Evolutionary conservation across 106 monocot species (phyloP).

Genomic region (Alisma plantagoaquatica): DNA sequence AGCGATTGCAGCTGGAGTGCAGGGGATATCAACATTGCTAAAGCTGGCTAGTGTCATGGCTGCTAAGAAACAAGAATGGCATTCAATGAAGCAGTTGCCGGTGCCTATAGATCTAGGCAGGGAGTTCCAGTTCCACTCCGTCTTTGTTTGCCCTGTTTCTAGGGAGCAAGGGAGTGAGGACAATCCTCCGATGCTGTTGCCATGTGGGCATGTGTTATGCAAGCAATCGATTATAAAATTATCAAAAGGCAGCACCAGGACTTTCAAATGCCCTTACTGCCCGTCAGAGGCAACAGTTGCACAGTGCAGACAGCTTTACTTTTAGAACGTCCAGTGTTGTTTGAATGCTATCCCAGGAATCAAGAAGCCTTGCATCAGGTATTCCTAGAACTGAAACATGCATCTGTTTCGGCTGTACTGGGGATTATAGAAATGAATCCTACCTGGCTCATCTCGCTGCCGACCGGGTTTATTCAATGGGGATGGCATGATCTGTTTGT

Average conservation of each 20-base stretch:
- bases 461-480: too few relatives aligned
- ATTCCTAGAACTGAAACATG: too few relatives aligned
- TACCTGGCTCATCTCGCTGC: too few relatives aligned
- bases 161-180: constrained; percentile 24
- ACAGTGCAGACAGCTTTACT: constrained; percentile 26
- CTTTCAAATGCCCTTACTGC: constrained; percentile 36
- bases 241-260: constrained; percentile 16
- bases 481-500: too few relatives aligned
- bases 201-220: constrained; percentile 33
- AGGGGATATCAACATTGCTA: constrained; percentile 18
- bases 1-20: constrained; percentile 15
- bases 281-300: constrained; percentile 16
- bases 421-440: too few relatives aligned
- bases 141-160: constrained; percentile 29
- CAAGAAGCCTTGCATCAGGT: too few relatives aligned
- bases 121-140: constrained; percentile 29
- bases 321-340: too few relatives aligned
- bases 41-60: constrained; percentile 25
- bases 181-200: constrained; percentile 33
- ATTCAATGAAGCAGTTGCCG: constrained; percentile 23
- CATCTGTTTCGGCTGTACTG: too few relatives aligned
- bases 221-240: constrained; percentile 24
- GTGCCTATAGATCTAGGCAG: constrained; percentile 16
- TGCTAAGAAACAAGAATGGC: constrained; percentile 21
- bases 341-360: too few relatives aligned